A percentile compares a stretch with the other conserved stretches of the same genome.
Evolutionary conservation across 768 basidiomycete species (phyloP).

Genomic region (Suillus discolor): DNA sequence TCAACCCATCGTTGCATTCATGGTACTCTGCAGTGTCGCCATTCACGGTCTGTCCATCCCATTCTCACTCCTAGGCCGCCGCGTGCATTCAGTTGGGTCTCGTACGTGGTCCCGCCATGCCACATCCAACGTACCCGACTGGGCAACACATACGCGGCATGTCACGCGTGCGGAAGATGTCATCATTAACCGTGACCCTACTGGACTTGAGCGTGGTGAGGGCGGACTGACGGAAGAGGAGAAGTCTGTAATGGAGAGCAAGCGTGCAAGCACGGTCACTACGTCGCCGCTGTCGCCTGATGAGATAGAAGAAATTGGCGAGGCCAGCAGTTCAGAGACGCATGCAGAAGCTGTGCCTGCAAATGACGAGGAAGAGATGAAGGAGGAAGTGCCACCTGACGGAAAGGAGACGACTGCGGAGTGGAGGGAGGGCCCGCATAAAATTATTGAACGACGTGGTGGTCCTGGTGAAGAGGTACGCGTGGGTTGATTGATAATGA

Average conservation of each 20-base stretch:
- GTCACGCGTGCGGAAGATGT: conserved; percentile 76
- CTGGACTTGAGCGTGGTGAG: conserved; percentile 53
- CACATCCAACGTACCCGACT: conserved; percentile 62
- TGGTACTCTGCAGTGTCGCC: conserved; percentile 90
- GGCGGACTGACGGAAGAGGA: conserved; percentile 31
- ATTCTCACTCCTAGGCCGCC: conserved; percentile 87
- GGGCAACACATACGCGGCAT: conserved; percentile 76
- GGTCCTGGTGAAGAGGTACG: conserved; percentile 70
- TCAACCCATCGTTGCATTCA: conserved; percentile 92
- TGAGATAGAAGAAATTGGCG: conserved; percentile 15
- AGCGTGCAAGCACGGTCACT: conserved; percentile 19
- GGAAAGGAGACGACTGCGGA: conserved; percentile 45
- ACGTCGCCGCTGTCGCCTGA: conserved; percentile 12
- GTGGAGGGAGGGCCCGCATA: conserved; percentile 74
- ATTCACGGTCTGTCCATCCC: conserved; percentile 93
- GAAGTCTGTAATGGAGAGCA: conserved; percentile 29
- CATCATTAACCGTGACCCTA: conserved; percentile 80
- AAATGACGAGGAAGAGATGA: conserved; percentile 22
- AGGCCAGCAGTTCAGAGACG: conserved; percentile 3
- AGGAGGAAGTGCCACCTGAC: conserved; percentile 47
- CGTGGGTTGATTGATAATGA: conserved; percentile 19
- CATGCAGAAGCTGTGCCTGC: conserved; percentile 15
- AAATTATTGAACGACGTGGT: conserved; percentile 60
- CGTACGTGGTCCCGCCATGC: conserved; percentile 89
- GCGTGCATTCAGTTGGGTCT: conserved; percentile 79